Evolutionary conservation across 2,329 filamentous ascomycete genomes (phyloP), one percentile per base, ranked within the genome.

Genomic region (Penicillium sp.): DNA sequence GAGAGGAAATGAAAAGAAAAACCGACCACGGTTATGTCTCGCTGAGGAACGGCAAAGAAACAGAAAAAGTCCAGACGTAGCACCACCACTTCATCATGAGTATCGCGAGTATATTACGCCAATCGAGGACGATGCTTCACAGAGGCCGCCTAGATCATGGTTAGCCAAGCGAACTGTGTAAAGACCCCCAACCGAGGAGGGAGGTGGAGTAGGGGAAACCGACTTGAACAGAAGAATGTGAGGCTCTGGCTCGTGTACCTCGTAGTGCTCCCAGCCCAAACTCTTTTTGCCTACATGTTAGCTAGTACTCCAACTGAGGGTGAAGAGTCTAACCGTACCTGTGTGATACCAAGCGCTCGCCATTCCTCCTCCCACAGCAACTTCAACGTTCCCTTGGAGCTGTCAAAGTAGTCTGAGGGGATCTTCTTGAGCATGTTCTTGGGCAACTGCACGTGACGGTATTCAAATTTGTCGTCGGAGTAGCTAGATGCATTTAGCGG

Each of bases 211-310:
- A 49, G 64, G 59, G 55, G 39, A 42, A 41, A 83, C 90, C 77
- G 81, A 97, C 94, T 99, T 99, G 86, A 99, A 99, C 35, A 99
- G 86, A 57, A 99, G 85, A 72, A 99, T 99, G 77, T 99, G 95
- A 66, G 95, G 95, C 81, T 99, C 95, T 45, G 95, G 95, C 78
- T 98, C 95, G 77, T 99, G 95, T 56, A 99, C 95, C 78, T 99
- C 95, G 76, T 99, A 99, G 78, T 99, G 95, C 77, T 98, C 94
- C 95, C 95, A 99, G 59, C 95, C 95, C 71, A 99, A 83, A 82
- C 94, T 98, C 93, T 98, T 74, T 52, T 52, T 25, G 20, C 49
- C 6, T 38, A 31, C 14, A 47, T 65, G 61, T 41, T 63, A 62
- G 57, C 42, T 25, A 37, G 38, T 35, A n/a, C 39, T 17, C 14